Evolutionary conservation across 2,329 filamentous ascomycete genomes (phyloP).

Genomic region (Chrysoporthe austroafricana): DNA sequence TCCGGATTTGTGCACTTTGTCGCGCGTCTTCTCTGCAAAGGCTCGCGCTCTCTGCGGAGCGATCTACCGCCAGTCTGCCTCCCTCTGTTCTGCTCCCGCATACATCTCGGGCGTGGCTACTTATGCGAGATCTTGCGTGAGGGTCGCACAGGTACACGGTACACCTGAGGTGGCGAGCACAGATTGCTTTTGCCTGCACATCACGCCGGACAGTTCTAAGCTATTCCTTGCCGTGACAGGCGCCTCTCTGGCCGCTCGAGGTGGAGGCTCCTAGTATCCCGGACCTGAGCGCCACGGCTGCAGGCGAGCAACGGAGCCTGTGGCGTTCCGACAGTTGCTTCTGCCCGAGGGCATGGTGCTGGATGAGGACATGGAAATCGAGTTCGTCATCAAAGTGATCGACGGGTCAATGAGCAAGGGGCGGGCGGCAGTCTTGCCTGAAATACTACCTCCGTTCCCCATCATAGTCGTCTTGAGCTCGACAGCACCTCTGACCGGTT

Average conservation of each 20-base stretch:
- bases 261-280: neutral
- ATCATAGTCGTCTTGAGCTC: neutral
- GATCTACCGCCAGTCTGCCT: neutral
- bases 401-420: neutral
- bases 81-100: neutral
- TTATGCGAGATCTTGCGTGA: neutral
- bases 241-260: neutral
- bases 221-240: neutral
- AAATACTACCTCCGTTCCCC: neutral
- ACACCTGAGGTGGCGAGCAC: constrained; percentile 1
- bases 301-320: neutral
- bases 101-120: constrained; percentile 20
- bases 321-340: constrained; percentile 11
- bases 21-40: neutral
- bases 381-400: neutral
- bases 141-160: constrained; percentile 22
- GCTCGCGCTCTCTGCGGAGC: neutral
- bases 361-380: constrained; percentile 1
- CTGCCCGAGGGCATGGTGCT: constrained; percentile 1
- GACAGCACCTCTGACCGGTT: constrained; percentile 2
- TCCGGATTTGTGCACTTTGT: constrained; percentile 15
- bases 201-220: neutral
- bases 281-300: neutral
- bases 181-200: constrained; percentile 7
- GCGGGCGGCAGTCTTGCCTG: neutral